Percentiles rank a stretch among this genome's conserved stretches.
Conservation (phyloP, 2,329 filamentous ascomycete genomes). For the Cladosporium sp. region DNA sequence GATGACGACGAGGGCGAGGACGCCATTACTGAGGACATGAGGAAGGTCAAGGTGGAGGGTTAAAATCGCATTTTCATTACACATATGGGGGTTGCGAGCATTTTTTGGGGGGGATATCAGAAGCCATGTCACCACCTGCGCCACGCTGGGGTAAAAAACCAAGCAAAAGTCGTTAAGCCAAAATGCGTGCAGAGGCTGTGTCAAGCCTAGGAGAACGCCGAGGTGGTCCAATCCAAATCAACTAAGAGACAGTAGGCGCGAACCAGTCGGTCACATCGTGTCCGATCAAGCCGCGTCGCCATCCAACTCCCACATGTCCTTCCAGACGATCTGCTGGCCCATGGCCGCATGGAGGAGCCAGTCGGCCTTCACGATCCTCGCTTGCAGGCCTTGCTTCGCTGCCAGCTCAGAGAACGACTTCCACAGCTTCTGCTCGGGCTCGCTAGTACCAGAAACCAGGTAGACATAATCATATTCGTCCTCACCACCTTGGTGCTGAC, state of each 20-base stretch:
- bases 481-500: conserved; percentile 46
- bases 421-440: conserved; percentile 72
- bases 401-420: conserved; percentile 76
- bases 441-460: conserved; percentile 66
- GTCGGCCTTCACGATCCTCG: conserved; percentile 76
- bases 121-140: conserved; percentile 10
- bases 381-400: conserved; percentile 69
- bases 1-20: conserved; percentile 62
- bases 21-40: conserved; percentile 56
- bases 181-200: not conserved
- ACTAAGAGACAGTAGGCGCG: not conserved
- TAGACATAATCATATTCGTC: conserved; percentile 63
- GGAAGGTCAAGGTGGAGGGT: conserved; percentile 63
- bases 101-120: conserved; percentile 1
- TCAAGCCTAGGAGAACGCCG: not conserved
- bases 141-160: conserved; percentile 9
- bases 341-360: conserved; percentile 90
- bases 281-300: not conserved
- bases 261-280: not conserved
- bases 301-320: conserved; percentile 28
- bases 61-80: conserved; percentile 17
- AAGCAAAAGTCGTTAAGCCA: conserved; percentile 1
- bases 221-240: not conserved
- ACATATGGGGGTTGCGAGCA: not conserved
- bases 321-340: conserved; percentile 64